Percentiles rank a stretch among this genome's conserved stretches.
Conservation (phyloP, 2,329 filamentous ascomycete species). For the Emmonsiellopsis sp. region DNA sequence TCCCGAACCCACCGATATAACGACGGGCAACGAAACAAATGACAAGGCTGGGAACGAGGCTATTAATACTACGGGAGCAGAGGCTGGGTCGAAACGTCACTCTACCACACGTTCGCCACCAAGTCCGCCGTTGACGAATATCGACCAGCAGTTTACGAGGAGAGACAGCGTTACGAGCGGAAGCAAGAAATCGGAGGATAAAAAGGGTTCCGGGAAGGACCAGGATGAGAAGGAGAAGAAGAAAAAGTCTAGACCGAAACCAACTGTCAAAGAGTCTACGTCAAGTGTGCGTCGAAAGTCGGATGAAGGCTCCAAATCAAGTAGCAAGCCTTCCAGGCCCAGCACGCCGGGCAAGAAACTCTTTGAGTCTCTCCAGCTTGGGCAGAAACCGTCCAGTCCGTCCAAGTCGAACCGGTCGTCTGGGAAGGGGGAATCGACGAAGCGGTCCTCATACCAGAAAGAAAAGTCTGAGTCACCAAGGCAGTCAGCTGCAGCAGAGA, state of each 20-base stretch:
- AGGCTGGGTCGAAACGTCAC: constrained; percentile 13
- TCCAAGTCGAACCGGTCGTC: constrained; percentile 25
- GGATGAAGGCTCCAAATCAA: constrained; percentile 26
- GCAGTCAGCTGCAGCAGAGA: constrained; percentile 27
- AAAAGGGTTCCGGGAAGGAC: constrained; percentile 8
- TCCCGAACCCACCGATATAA: constrained; percentile 63
- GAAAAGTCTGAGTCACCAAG: constrained; percentile 22
- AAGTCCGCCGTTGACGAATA: constrained; percentile 39
- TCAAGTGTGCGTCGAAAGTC: constrained; percentile 32
- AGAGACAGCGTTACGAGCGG: constrained; percentile 26
- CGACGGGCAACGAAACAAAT: constrained; percentile 39
- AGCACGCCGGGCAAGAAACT: constrained; percentile 32
- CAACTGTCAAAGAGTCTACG: constrained; percentile 33
- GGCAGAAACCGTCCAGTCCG: constrained; percentile 24
- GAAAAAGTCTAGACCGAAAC: constrained; percentile 23
- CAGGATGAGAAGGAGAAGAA: constrained; percentile 24
- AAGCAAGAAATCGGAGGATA: constrained; percentile 23
- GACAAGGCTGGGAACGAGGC: constrained; percentile 12
- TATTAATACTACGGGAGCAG: constrained; percentile 19
- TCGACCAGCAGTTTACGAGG: constrained; percentile 32
- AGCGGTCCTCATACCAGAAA: constrained; percentile 22
- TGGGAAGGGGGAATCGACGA: constrained; percentile 23
- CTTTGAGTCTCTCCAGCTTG: constrained; percentile 25
- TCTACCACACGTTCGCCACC: constrained; percentile 32
- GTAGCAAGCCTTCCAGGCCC: constrained; percentile 27